Evolutionary conservation across 2,329 filamentous ascomycete species (phyloP).

Genomic region (Fusarium temperatum): DNA sequence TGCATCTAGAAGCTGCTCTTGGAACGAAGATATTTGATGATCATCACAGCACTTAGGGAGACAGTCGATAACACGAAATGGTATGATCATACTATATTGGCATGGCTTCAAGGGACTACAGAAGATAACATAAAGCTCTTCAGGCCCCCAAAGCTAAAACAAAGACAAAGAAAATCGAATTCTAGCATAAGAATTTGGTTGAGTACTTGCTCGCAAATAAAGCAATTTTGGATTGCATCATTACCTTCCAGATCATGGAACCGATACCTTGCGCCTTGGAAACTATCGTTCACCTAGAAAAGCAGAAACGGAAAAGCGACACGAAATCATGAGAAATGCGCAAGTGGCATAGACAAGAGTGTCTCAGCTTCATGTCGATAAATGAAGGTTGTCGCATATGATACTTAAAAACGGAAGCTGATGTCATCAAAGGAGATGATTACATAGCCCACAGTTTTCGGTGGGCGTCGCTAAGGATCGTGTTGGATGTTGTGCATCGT

Average conservation of each 20-base stretch:
- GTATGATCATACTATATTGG: background rate
- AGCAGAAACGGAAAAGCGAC: background rate
- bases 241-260: background rate
- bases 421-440: background rate
- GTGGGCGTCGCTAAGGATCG: background rate
- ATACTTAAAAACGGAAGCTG: background rate
- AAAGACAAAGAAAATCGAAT: background rate
- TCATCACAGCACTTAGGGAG: background rate
- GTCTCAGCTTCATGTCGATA: background rate
- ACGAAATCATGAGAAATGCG: background rate
- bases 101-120: background rate
- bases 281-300: background rate
- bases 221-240: background rate
- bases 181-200: background rate
- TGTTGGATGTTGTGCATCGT: background rate
- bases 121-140: background rate
- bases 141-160: background rate
- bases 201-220: background rate
- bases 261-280: background rate
- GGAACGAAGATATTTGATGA: background rate
- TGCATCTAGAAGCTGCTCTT: background rate
- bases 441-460: background rate
- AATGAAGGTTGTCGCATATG: background rate
- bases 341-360: background rate
- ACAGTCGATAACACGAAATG: background rate